Evolutionary conservation across 2,329 filamentous ascomycete genomes (phyloP), one percentile per base, ranked within the genome.

Genomic region (Hypomyces perniciosus): DNA sequence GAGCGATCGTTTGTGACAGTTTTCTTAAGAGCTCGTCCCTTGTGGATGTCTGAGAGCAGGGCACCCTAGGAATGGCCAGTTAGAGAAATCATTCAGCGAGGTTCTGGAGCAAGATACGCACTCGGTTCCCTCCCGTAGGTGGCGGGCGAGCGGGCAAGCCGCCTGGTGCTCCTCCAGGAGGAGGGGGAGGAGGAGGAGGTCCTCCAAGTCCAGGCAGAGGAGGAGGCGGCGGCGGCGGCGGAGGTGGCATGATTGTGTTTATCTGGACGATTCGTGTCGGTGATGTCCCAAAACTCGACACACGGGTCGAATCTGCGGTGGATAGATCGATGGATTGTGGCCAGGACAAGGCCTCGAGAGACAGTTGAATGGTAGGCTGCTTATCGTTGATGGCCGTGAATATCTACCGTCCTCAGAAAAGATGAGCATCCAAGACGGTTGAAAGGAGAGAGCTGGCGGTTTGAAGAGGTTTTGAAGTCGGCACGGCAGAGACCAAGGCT

Each of bases 1-100:
- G 91, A 96, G 68, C 92, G 85, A 68, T 97, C 92, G 70, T 97
- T 96, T 59, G 91, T 88, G 50, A 90, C 85, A 31, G 89, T 78
- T 69, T 96, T 96, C 71, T 87, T 96, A 53, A 97, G 77, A 54
- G 75, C 73, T 59, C 73, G 78, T 57, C 92, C 93, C 68, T 95
- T 95, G 58, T 76, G 74, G 60, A 99, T 99, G 68, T 97, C 92
- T 63, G 83, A 79, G 41, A 97, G 80, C 34, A 99, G 78, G 49
- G 92, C 91, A 61, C 86, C 86, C 92, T 97, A 43, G 61, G 4
- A 13, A 53, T 20, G 27, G 48, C 57, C 62, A 50, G 55, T 48
- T 30, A 47, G 30, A 35, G 2, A 20, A 0, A 38, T 33, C 9
- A 5, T 35, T 20, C 8, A 5, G 20, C 6, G 20, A 28, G 7